A percentile compares a stretch with the other conserved stretches of the same genome.
Conservation (phyloP, 768 basidiomycete genomes). For the Russula emetica region DNA sequence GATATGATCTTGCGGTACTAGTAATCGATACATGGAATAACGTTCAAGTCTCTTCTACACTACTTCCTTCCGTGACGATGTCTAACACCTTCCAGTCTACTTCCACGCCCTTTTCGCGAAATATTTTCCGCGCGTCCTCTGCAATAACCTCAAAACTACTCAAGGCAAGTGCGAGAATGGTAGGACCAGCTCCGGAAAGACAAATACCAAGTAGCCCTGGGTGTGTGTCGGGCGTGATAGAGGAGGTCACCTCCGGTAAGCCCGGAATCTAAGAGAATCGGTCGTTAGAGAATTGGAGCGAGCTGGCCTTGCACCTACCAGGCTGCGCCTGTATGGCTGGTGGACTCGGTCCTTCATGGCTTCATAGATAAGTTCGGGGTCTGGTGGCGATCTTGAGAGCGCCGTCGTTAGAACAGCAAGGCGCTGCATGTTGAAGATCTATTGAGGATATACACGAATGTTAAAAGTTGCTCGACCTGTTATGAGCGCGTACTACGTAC, state of each 20-base stretch:
- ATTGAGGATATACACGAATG: slow-evolving; percentile 12
- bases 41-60: slow-evolving; percentile 25
- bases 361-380: slow-evolving; percentile 95
- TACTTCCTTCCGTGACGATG: slow-evolving; percentile 48
- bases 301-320: slow-evolving; percentile 49
- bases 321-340: slow-evolving; percentile 87
- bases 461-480: not conserved
- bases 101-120: slow-evolving; percentile 63
- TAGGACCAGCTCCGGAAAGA: slow-evolving; percentile 95
- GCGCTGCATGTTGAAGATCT: slow-evolving; percentile 98
- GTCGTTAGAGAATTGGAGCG: not conserved
- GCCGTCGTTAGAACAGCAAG: slow-evolving; percentile 95
- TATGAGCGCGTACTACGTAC: slow-evolving; percentile 42
- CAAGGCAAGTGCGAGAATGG: slow-evolving; percentile 92
- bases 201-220: slow-evolving; percentile 97
- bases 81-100: slow-evolving; percentile 89
- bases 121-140: slow-evolving; percentile 71
- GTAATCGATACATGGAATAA: slow-evolving; percentile 2
- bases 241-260: slow-evolving; percentile 84
- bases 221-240: slow-evolving; percentile 83
- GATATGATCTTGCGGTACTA: not conserved
- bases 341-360: slow-evolving; percentile 99
- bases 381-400: slow-evolving; percentile 82
- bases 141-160: slow-evolving; percentile 80
- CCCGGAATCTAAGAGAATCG: slow-evolving; percentile 75